phyloP scores from a whole-genome alignment of 352 stramenopile species.

The Phytophthora multivora region DNA sequence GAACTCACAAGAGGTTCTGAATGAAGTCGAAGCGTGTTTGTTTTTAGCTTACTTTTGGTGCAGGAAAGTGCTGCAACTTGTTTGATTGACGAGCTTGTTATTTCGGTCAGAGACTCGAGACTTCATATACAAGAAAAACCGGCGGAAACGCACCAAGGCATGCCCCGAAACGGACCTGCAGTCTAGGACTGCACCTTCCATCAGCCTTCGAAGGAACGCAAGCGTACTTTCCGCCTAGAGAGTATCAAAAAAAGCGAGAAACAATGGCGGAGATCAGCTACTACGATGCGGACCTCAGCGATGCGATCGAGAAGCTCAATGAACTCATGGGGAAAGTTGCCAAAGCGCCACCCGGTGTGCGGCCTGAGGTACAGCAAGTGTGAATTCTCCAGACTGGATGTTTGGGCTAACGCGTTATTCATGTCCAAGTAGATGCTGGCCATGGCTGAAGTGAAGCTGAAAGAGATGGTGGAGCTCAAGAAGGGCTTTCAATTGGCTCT shows the following conservation, averaged over 20 bases:
- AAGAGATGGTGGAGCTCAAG: constrained; percentile 83
- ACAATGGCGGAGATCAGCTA: constrained; percentile 88
- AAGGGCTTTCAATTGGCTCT: constrained; percentile 87
- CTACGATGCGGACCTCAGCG: constrained; percentile 85
- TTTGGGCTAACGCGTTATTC: no score
- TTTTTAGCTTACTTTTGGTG: not conserved
- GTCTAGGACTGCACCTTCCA: constrained; percentile 10
- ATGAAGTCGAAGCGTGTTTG: not conserved
- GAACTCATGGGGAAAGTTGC: constrained; percentile 85
- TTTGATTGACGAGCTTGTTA: constrained; percentile 24
- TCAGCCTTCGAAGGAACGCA: constrained; percentile 7
- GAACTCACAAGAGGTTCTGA: not conserved
- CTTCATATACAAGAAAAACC: constrained; percentile 30
- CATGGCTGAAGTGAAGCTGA: constrained; percentile 84
- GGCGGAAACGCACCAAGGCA: constrained; percentile 25
- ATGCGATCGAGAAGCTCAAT: constrained; percentile 85
- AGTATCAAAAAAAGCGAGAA: not conserved
- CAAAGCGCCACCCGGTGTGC: constrained; percentile 74
- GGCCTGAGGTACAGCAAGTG: constrained; percentile 54
- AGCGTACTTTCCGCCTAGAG: constrained; percentile 11
- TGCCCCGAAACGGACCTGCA: constrained; percentile 28
- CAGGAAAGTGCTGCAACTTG: not conserved
- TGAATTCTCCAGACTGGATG: no score
- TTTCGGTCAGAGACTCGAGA: constrained; percentile 18
- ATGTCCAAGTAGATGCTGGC: constrained; percentile 55